Evolutionary conservation across 257 asterid genomes (phyloP).

Genomic region (Petunia secreta): DNA sequence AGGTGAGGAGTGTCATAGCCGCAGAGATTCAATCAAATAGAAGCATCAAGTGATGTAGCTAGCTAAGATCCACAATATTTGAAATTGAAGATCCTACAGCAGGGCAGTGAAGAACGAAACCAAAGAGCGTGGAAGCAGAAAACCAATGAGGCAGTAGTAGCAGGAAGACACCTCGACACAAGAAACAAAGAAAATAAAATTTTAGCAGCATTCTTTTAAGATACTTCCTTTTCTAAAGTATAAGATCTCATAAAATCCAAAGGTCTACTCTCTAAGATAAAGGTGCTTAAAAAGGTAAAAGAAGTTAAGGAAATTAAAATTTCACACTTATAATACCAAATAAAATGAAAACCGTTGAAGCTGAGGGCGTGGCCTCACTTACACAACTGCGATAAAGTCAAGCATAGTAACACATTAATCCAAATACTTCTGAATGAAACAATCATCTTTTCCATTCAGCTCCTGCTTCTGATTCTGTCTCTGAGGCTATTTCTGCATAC

Average conservation of each 20-base stretch:
- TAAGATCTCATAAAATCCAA: conserved; percentile 46
- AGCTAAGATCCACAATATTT: conserved; percentile 84
- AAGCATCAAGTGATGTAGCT: conserved; percentile 87
- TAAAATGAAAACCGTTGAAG: conserved; percentile 56
- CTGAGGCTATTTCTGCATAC: conserved; percentile 74
- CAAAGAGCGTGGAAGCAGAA: conserved; percentile 86
- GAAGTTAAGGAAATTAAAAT: not conserved
- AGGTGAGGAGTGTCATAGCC: conserved; percentile 63
- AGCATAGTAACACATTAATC: conserved; percentile 59
- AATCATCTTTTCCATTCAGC: conserved; percentile 49
- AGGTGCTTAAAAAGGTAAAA: not conserved
- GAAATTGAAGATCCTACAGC: conserved; percentile 94
- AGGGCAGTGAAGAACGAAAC: conserved; percentile 78
- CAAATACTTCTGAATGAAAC: conserved; percentile 37
- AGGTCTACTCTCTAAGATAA: conserved; percentile 11
- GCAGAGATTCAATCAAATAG: conserved; percentile 73
- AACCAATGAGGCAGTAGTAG: conserved; percentile 82
- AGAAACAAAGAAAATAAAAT: conserved; percentile 61
- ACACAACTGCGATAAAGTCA: conserved; percentile 67
- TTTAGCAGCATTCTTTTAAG: conserved; percentile 50
- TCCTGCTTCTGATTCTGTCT: conserved; percentile 95
- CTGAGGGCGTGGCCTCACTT: conserved; percentile 71
- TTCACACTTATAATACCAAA: conserved; percentile 8
- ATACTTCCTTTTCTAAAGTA: conserved; percentile 37
- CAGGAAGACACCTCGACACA: conserved; percentile 88